A percentile compares a stretch with the other conserved stretches of the same genome.
These are phyloP conservation scores for Sclerotinia minor DNA, from an alignment of 2,329 filamentous ascomycete species.

Conservation along the genomic window DNA sequence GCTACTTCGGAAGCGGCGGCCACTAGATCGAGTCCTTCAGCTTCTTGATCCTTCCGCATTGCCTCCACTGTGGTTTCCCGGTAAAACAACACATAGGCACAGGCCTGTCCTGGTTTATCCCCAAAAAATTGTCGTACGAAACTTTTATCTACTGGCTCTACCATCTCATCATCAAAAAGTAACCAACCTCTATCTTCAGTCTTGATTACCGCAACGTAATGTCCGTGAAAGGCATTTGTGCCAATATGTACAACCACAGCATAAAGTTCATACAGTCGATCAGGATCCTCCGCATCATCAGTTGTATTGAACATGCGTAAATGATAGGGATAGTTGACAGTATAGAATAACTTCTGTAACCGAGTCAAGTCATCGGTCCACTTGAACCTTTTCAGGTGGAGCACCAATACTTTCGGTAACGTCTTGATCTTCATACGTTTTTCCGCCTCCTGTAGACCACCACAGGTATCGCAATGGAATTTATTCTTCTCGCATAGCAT, in stretches of 20 bases:
- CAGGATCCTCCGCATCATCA: slow-evolving; percentile 90
- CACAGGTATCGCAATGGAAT: slow-evolving; percentile 97
- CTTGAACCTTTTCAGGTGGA: slow-evolving; percentile 97
- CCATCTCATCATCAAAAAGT: slow-evolving; percentile 96
- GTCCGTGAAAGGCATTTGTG: slow-evolving; percentile 93
- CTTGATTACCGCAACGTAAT: slow-evolving; percentile 98
- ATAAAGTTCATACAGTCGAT: slow-evolving; percentile 93
- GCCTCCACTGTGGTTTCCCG: slow-evolving; percentile 79
- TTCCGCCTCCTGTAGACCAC: slow-evolving; percentile 93
- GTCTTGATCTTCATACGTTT: slow-evolving; percentile 99
- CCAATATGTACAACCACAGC: slow-evolving; percentile 97
- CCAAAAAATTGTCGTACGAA: slow-evolving; percentile 98
- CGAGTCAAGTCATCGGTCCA: slow-evolving; percentile 95
- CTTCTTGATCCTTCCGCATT: slow-evolving; percentile 75
- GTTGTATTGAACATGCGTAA: slow-evolving; percentile 82
- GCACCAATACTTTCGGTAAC: slow-evolving; percentile 82
- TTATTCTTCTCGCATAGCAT: slow-evolving; percentile 99
- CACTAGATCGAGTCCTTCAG: slow-evolving; percentile 66
- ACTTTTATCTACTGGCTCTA: slow-evolving; percentile 94
- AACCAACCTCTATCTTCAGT: slow-evolving; percentile 95
- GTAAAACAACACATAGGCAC: slow-evolving; percentile 96
- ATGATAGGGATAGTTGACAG: slow-evolving; percentile 96
- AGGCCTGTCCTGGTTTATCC: slow-evolving; percentile 85
- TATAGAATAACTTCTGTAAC: slow-evolving; percentile 93
- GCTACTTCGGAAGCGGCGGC: slow-evolving; percentile 57